These are phyloP conservation scores for Tolypocladium sp. DNA, from an alignment of 2,329 filamentous ascomycete genomes.

Conservation along the genomic window DNA sequence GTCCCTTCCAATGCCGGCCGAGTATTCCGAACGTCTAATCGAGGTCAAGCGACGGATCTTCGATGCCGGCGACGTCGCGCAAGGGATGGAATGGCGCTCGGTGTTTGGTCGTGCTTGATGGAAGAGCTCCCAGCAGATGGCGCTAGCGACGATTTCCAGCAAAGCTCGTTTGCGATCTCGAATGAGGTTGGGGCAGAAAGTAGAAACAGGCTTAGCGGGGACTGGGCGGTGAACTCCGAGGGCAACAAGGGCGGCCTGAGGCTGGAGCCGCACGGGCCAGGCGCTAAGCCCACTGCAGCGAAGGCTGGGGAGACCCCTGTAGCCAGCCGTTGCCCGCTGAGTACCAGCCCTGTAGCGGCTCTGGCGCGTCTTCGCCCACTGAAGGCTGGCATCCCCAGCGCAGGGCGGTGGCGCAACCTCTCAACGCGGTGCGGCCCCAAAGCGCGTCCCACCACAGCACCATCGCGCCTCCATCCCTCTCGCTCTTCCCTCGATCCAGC, in stretches of 20 bases:
- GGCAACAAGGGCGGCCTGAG: neutral
- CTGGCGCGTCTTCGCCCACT: neutral
- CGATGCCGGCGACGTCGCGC: neutral
- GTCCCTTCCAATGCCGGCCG: neutral
- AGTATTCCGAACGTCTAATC: neutral
- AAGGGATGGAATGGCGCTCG: neutral
- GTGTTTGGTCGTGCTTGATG: neutral
- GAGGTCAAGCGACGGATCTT: neutral
- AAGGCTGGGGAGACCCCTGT: neutral
- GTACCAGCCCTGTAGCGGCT: neutral
- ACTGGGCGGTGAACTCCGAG: conserved; percentile 5
- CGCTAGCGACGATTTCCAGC: neutral
- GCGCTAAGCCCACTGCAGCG: neutral
- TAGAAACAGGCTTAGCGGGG: conserved; percentile 2
- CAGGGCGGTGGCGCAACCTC: conserved; percentile 9
- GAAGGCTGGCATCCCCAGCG: neutral
- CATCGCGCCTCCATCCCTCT: neutral
- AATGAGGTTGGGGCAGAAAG: conserved; percentile 9
- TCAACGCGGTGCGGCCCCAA: conserved; percentile 18
- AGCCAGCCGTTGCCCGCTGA: neutral
- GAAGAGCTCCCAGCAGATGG: conserved; percentile 1
- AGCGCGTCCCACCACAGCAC: conserved; percentile 14
- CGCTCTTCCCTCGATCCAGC: neutral
- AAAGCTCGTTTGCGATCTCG: conserved; percentile 9
- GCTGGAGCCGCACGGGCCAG: neutral